Base-by-base conservation (phyloP, 2,329 filamentous ascomycete species). In the Exophiala aquamarina region DNA sequence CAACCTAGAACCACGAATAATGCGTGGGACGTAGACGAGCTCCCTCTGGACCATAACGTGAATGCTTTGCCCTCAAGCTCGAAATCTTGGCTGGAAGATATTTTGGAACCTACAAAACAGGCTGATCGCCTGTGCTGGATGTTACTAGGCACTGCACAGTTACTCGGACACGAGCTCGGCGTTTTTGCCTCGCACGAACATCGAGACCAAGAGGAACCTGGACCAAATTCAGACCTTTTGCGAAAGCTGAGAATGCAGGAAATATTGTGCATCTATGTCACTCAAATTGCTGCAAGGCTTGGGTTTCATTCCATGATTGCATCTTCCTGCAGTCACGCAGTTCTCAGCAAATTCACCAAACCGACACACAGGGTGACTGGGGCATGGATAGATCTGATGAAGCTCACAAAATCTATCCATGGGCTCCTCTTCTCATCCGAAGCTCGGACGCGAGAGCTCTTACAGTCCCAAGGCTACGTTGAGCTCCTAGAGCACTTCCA, bases 341-440 rank as follows among this genome's bases (percentile, higher is more conserved):
- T 66, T 26, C 23, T 26, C 6, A 39, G 62, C 65, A 13, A 41
- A 70, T 33, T 63, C 70, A 33, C 68, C 68, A 7, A 65, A 67
- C 68, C 1, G 70, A 70, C 10, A 70, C 73, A 47, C 38, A 29
- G 9, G 20, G 18, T 26, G 3, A 28, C 9, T 26, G 17, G 4
- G 71, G 73, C 43, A 77, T 78, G 75, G 75, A 70, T 71, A 49
- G 70, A 71, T 40, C 59, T 73, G 3, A 73, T 70, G 6, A 70
- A 70, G 41, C 61, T 79, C 10, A 69, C 73, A 6, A 71, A 75
- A 40, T 77, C 76, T 2, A 72, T 76, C 7, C 76, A 73, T 2
- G 75, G 78, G 49, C 76, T 75, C 53, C 70, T 78, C 21, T 78
- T 77, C 52, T 73, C 75, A 15, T 70, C 69, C 32, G 61, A 66